Percentiles rank a stretch among this genome's conserved stretches.
Conservation (phyloP, 2,329 filamentous ascomycete species). For the Didymosphaeria variabile region DNA sequence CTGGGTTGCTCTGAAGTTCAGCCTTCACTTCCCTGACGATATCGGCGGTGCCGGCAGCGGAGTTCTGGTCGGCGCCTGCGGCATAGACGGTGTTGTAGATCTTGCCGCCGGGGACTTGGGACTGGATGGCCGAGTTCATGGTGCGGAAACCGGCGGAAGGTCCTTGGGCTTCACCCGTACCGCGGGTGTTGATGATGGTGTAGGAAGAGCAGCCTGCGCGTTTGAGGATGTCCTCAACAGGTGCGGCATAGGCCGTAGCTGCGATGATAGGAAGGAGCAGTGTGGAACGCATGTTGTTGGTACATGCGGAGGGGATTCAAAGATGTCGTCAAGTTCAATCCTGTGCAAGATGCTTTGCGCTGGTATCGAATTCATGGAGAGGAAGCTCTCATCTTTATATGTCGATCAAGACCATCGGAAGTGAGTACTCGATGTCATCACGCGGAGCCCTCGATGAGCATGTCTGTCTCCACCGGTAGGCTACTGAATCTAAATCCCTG, state of each 20-base stretch:
- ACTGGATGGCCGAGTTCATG: constrained; percentile 43
- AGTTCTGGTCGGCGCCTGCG: constrained; percentile 39
- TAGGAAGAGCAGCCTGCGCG: constrained; percentile 31
- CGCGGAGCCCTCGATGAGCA: neutral
- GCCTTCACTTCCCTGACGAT: constrained; percentile 46
- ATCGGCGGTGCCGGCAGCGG: constrained; percentile 36
- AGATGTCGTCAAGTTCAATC: neutral
- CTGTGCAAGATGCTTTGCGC: neutral
- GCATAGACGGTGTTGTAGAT: constrained; percentile 49
- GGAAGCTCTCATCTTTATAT: neutral
- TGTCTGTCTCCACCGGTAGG: neutral
- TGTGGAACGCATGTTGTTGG: constrained; percentile 25
- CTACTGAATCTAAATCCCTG: neutral
- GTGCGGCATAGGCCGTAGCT: constrained; percentile 21
- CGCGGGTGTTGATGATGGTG: constrained; percentile 37
- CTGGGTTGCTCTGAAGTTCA: constrained; percentile 33
- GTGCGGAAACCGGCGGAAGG: constrained; percentile 39
- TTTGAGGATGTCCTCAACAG: constrained; percentile 17
- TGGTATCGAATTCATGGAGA: neutral
- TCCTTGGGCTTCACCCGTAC: constrained; percentile 30
- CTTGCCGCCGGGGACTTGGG: constrained; percentile 40
- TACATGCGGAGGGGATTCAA: neutral
- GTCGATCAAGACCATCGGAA: neutral
- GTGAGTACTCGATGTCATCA: neutral
- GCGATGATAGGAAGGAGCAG: constrained; percentile 20